phyloP scores from a whole-genome alignment of 495 filamentous ascomycete genomes.

The Alectoria sarmentosa region DNA sequence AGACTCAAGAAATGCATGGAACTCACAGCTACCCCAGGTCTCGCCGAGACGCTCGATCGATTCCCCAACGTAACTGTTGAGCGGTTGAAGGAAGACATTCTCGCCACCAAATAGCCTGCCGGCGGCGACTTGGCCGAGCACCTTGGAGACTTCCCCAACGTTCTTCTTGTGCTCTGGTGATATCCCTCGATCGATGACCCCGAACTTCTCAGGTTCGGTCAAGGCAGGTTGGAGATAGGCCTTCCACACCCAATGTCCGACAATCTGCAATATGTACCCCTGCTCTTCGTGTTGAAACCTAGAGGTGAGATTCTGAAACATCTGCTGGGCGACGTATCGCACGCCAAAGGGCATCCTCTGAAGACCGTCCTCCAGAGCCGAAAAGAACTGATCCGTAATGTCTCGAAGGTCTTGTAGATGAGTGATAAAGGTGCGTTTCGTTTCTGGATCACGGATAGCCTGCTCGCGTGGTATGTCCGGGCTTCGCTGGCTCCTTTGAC shows the following conservation, averaged over 20 bases:
- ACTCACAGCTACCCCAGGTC: constrained; percentile 61
- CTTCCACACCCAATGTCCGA: constrained; percentile 86
- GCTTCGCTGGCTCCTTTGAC: constrained; percentile 67
- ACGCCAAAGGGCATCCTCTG: constrained; percentile 90
- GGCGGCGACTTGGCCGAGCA: constrained; percentile 76
- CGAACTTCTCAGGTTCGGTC: constrained; percentile 77
- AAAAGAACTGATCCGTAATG: constrained; percentile 83
- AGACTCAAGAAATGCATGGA: neutral
- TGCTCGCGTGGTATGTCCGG: constrained; percentile 81
- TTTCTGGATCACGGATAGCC: constrained; percentile 89
- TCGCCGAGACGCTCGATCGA: constrained; percentile 73
- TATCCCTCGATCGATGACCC: constrained; percentile 78
- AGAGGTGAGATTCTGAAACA: constrained; percentile 66
- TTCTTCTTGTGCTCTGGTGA: constrained; percentile 92
- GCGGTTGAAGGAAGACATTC: constrained; percentile 89
- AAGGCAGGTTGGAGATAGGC: constrained; percentile 89
- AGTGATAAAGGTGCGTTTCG: constrained; percentile 82
- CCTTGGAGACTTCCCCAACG: constrained; percentile 81
- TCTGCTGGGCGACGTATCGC: constrained; percentile 80
- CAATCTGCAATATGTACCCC: constrained; percentile 70
- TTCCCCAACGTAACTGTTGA: constrained; percentile 84
- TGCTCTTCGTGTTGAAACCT: constrained; percentile 76
- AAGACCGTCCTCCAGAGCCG: constrained; percentile 70
- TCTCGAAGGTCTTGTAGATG: constrained; percentile 90
- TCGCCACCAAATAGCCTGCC: constrained; percentile 87